These are phyloP conservation scores for Prunus yedoensis DNA, from an alignment of 331 rosid genomes.

Conservation along the genomic window DNA sequence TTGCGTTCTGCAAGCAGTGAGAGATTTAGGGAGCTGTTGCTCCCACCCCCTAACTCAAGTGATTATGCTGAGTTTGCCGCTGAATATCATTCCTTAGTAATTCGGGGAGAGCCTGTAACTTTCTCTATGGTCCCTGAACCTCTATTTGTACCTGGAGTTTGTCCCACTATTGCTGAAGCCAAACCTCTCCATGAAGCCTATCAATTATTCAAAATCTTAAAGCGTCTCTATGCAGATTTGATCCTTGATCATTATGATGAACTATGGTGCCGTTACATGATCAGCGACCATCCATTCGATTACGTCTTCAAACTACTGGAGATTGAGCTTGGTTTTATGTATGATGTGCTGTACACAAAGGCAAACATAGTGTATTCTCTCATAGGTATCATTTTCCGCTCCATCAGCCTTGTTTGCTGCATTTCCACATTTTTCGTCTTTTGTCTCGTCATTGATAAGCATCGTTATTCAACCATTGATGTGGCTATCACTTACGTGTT, in stretches of 20 bases:
- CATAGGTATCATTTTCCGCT: conserved; percentile 11
- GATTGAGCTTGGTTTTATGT: conserved; percentile 46
- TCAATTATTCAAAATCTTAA: conserved; percentile 30
- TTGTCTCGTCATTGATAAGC: neutral
- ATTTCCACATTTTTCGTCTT: neutral
- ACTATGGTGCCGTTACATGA: neutral
- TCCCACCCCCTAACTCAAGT: neutral
- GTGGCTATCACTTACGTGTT: neutral
- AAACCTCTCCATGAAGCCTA: conserved; percentile 9
- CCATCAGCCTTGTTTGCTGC: neutral
- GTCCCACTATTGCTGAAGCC: neutral
- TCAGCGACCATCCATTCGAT: neutral
- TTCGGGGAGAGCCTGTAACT: neutral
- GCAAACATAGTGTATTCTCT: conserved; percentile 24
- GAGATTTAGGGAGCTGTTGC: neutral
- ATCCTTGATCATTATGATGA: conserved; percentile 26
- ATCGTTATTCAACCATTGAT: neutral
- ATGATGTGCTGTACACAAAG: conserved; percentile 44
- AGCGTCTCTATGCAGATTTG: conserved; percentile 31
- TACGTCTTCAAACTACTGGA: conserved; percentile 33
- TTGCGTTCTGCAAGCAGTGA: neutral
- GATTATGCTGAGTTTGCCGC: neutral
- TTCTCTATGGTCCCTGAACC: neutral
- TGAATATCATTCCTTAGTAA: neutral
- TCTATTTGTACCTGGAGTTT: too few species aligned